phyloP scores from a whole-genome alignment of 352 stramenopile genomes.

The Globisporangium ultimum region DNA sequence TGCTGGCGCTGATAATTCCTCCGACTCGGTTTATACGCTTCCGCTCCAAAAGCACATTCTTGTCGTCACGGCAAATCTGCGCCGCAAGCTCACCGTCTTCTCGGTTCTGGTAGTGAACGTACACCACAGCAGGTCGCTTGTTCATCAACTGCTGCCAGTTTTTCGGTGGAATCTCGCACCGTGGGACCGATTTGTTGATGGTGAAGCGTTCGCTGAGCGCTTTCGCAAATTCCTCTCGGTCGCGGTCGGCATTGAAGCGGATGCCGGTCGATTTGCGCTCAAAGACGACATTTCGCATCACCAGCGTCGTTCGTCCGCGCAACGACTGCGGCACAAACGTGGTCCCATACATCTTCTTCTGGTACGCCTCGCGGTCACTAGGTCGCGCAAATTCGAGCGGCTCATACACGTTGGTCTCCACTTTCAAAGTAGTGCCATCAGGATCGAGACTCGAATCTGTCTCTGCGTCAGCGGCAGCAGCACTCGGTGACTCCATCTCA shows the following conservation, averaged over 20 bases:
- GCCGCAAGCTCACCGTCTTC: constrained; percentile 43
- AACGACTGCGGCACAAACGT: constrained; percentile 45
- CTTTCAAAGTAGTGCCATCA: not conserved
- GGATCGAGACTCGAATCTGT: not conserved
- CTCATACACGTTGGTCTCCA: constrained; percentile 33
- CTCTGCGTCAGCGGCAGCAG: not conserved
- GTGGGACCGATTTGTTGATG: constrained; percentile 43
- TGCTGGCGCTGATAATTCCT: constrained; percentile 22
- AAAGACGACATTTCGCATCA: constrained; percentile 44
- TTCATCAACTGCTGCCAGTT: constrained; percentile 51
- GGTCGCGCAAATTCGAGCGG: constrained; percentile 31
- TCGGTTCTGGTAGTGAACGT: constrained; percentile 52
- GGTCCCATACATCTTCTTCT: constrained; percentile 52
- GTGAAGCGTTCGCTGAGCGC: constrained; percentile 45
- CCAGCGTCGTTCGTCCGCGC: constrained; percentile 34
- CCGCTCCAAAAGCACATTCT: constrained; percentile 31
- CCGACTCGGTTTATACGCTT: constrained; percentile 37
- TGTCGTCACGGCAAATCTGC: constrained; percentile 37
- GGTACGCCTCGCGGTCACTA: constrained; percentile 43
- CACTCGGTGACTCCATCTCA: constrained; percentile 9
- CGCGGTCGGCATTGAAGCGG: constrained; percentile 55
- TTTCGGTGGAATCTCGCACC: constrained; percentile 47
- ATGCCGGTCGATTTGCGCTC: constrained; percentile 58
- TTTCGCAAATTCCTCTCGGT: constrained; percentile 46
- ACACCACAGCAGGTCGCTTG: constrained; percentile 28